Evolutionary conservation across 179 eudicot species (phyloP), one percentile per base, ranked within the genome.

Genomic region (Beta lomatogona): DNA sequence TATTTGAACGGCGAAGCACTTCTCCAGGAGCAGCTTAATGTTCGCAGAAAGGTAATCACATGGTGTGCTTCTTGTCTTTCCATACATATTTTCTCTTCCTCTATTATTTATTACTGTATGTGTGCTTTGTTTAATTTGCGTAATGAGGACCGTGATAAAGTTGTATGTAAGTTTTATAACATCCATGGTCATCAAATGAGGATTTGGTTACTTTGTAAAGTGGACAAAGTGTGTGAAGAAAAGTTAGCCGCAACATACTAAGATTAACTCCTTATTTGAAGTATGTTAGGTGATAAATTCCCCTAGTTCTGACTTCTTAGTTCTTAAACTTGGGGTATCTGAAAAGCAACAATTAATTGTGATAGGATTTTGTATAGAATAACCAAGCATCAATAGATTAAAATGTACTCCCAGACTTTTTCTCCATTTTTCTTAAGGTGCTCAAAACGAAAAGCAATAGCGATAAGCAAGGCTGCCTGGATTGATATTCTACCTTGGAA

Each of bases 21-120:
- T 83, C 89, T 96, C 69, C 98, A 96, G 67, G 97, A 96, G 86
- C 98, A 92, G 84, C 98, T 96, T 74, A 80, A 87, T 81, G 84
- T 88, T 82, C 97, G 99, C 66, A 90, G 97, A 88, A 86, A 94
- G 94, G 99, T 92, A 87, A n/a, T 63, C 13, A 45, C 59, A 21
- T 79, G 63, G 9, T 81, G 67, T 73, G 71, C 77, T 36, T 77
- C 60, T 57, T 69, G 31, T 45, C 48, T 57, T 55, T 9, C 52
- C 22, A 41, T 57, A 41, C 54, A 25, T 22, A 21, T 31, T 64
- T 48, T 48, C 53, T 52, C 46, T n/a, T 52, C 45, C 10, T 12
- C 41, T 25, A 12, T 59, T 60, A 6, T 48, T 46, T 59, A 18
- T n/a, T 76, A 28, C 13, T 66, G 58, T 58, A 18, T 14, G 46